Evolutionary conservation across 257 asterid species (phyloP), one percentile per base, ranked within the genome.

Genomic region (Verbena officinalis): DNA sequence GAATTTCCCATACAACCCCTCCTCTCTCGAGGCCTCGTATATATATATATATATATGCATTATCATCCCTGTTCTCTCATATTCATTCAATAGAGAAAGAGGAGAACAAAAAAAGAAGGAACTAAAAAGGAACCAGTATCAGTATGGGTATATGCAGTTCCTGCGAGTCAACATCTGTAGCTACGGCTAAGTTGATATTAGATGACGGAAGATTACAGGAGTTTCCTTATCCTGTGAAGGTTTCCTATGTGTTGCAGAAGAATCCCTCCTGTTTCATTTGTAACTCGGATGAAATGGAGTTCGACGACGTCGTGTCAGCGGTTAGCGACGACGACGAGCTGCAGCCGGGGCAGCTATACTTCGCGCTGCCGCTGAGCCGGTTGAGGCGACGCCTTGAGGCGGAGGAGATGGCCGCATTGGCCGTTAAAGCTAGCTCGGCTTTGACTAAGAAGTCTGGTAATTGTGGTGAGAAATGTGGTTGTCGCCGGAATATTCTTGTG

Each of bases 321-420:
- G 71, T 90, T 0, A 68, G 88, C 58, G 95, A 76, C 15, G 96
- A 94, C 51, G 99, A 94, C 16, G 91, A 73, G 75, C 84, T 94
- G 39, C 90, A 75, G 71, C 93, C 82, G 0, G 97, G 97, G 0
- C 97, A 94, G 83, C 72, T 88, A 14, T 94, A 94, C 67, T 94
- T 94, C 59, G 95, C 87, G 59, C 80, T 90, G 73, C 97, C 97
- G 43, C 49, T 88, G 70, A 84, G 65, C 67, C 74, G 80, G 71
- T 23, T 94, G 61, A 70, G 62, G 39, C 85, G 71, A 43, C 86
- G 86, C 75, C 80, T 94, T 2, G 82, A 76, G 77, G 87, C 95
- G 31, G 96, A 84, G 70, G 96, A 90, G 67, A 94, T 94, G 97
- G 97, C 99, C 1, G 96, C 97, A 78, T 84, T 94, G 90, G 99